Evolutionary conservation across 208 protist species (phyloP).

Genomic region (Phytomonas francai): DNA sequence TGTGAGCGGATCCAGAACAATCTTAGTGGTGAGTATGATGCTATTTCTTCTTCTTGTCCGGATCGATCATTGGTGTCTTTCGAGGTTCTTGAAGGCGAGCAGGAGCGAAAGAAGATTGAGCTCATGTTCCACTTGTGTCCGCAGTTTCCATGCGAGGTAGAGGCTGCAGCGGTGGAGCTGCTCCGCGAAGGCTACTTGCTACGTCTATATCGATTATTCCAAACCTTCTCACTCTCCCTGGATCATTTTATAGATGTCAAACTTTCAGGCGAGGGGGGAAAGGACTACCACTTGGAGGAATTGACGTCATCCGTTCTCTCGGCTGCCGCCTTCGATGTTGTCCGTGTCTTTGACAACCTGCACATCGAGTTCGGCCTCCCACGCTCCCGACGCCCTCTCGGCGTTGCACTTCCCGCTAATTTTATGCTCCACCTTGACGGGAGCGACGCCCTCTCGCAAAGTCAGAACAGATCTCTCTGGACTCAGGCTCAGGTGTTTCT

Average conservation of each 20-base stretch:
- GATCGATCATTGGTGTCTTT: background rate
- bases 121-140: slow-evolving; percentile 20
- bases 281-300: background rate
- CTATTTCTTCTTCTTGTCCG: background rate
- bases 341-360: slow-evolving; percentile 36
- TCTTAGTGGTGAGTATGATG: background rate
- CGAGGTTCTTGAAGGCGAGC: slow-evolving; percentile 16
- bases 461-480: slow-evolving; percentile 20
- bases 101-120: slow-evolving; percentile 19
- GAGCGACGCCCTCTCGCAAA: background rate
- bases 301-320: background rate
- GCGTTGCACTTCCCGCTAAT: background rate
- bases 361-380: slow-evolving; percentile 65
- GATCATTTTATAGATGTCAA: slow-evolving; percentile 11
- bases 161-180: slow-evolving; percentile 19
- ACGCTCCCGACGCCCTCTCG: slow-evolving; percentile 10
- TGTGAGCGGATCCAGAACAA: background rate
- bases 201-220: slow-evolving; percentile 18
- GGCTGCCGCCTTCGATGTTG: background rate
- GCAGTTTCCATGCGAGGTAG: slow-evolving; percentile 17
- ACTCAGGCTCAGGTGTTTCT: slow-evolving; percentile 49
- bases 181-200: slow-evolving; percentile 20
- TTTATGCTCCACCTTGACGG: background rate
- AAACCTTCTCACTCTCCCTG: slow-evolving; percentile 23
- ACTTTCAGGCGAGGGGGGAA: background rate